Percentiles rank a stretch among this genome's conserved stretches.
Evolutionary conservation across 2,329 filamentous ascomycete genomes (phyloP).

Genomic region (Trichoderma guizhouense): DNA sequence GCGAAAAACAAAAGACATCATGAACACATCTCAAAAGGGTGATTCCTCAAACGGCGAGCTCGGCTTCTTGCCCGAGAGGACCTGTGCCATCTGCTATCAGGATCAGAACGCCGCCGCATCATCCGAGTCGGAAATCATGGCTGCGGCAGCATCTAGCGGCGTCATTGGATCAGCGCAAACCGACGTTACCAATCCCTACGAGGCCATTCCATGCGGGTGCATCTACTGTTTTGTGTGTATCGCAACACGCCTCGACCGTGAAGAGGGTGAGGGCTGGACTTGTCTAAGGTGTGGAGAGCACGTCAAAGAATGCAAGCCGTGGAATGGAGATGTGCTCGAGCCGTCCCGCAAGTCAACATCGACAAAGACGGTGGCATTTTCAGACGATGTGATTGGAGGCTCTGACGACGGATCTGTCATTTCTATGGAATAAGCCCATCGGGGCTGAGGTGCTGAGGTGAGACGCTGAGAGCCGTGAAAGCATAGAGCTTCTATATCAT

Average conservation of each 20-base stretch:
- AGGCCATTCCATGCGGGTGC: conserved; percentile 82
- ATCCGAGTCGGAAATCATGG: conserved; percentile 73
- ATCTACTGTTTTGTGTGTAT: conserved; percentile 96
- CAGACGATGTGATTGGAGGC: conserved; percentile 48
- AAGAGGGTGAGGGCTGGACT: conserved; percentile 91
- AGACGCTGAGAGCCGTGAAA: background rate
- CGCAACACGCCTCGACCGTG: conserved; percentile 82
- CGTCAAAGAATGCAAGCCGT: conserved; percentile 82
- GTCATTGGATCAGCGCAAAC: conserved; percentile 85
- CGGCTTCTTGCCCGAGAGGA: conserved; percentile 83
- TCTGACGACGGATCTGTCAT: conserved; percentile 28
- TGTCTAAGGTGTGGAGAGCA: conserved; percentile 85
- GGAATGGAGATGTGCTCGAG: conserved; percentile 84
- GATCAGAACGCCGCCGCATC: conserved; percentile 75
- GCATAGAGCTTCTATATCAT: background rate
- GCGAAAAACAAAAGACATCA: conserved; percentile 70
- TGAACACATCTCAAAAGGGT: conserved; percentile 49
- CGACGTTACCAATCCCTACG: conserved; percentile 95
- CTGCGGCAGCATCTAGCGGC: conserved; percentile 66
- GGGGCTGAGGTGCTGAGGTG: background rate
- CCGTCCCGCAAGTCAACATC: conserved; percentile 35
- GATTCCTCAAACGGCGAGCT: conserved; percentile 67
- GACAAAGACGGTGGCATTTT: conserved; percentile 61
- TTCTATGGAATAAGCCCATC: background rate
- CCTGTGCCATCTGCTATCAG: conserved; percentile 94